Conservation (phyloP, 108 stramenopile species). For the Mediolabrus comicus region DNA sequence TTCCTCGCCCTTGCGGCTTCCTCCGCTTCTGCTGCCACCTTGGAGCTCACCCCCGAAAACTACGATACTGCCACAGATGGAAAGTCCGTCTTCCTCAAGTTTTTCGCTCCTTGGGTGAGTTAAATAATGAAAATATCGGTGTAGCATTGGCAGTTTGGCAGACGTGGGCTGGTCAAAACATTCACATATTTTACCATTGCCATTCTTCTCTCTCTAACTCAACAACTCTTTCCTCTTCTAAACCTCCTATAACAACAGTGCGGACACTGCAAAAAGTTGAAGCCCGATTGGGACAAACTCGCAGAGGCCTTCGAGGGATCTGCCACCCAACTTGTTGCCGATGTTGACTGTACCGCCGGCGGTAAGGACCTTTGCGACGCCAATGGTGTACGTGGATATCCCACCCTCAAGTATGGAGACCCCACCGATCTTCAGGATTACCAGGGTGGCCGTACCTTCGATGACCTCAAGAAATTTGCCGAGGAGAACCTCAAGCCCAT, state of each 20-base stretch:
- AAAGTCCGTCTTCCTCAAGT: slow-evolving; percentile 81
- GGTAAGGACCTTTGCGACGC: slow-evolving; percentile 66
- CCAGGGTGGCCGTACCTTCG: slow-evolving; percentile 62
- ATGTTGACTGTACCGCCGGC: slow-evolving; percentile 82
- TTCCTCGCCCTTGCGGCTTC: slow-evolving; percentile 33
- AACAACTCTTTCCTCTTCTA: neutral
- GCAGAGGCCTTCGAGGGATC: slow-evolving; percentile 51
- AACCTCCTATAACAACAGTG: slow-evolving; percentile 47
- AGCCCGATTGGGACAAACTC: slow-evolving; percentile 80
- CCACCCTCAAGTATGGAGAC: slow-evolving; percentile 83
- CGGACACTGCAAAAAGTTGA: slow-evolving; percentile 77
- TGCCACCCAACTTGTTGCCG: slow-evolving; percentile 50
- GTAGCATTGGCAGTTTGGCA: neutral
- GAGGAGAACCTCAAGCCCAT: slow-evolving; percentile 71
- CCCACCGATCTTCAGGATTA: slow-evolving; percentile 66
- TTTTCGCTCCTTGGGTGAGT: slow-evolving; percentile 73
- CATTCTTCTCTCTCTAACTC: neutral
- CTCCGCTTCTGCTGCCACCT: slow-evolving; percentile 25
- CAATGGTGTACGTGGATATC: slow-evolving; percentile 79
- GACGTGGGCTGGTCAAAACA: neutral
- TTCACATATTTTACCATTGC: neutral
- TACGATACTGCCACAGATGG: slow-evolving; percentile 57
- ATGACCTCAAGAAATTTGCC: slow-evolving; percentile 67
- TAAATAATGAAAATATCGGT: neutral
- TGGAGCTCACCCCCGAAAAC: slow-evolving; percentile 59